Evolutionary conservation across 345 rosid species (phyloP).

Genomic region (Dipteronia sinensis): DNA sequence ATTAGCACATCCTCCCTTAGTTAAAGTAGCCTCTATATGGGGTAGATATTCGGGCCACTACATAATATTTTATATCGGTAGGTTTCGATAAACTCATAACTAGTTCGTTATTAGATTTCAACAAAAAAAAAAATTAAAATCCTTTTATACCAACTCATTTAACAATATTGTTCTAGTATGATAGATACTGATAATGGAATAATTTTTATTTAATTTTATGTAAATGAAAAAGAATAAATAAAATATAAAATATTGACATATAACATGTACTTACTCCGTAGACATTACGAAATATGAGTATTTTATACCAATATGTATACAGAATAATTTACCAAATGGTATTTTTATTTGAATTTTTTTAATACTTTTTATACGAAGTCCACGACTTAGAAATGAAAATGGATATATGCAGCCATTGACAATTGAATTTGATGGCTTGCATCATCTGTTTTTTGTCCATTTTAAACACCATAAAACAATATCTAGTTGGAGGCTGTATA

Average conservation of each 20-base stretch:
- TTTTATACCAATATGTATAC: neutral
- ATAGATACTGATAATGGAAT: too few relatives aligned
- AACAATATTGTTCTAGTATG: too few relatives aligned
- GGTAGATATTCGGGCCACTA: too few relatives aligned
- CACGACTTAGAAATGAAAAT: neutral
- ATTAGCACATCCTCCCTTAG: too few relatives aligned
- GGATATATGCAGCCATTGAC: neutral
- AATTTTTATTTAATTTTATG: too few relatives aligned
- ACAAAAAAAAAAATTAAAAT: too few relatives aligned
- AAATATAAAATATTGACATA: too few relatives aligned
- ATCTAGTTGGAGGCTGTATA: neutral
- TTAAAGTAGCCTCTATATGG: too few relatives aligned
- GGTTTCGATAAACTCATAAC: too few relatives aligned
- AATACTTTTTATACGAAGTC: neutral
- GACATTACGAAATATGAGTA: neutral
- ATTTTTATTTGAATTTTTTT: neutral
- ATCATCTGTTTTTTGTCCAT: neutral
- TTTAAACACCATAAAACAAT: neutral
- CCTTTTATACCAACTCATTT: too few relatives aligned
- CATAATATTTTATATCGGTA: too few relatives aligned
- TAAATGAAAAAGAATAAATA: neutral
- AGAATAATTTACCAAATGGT: neutral
- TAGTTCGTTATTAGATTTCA: too few relatives aligned
- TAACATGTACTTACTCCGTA: neutral
- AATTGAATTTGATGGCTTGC: slow-evolving; percentile 15